Conservation (phyloP, 2,329 filamentous ascomycete species). For the Botrytis porri region DNA sequence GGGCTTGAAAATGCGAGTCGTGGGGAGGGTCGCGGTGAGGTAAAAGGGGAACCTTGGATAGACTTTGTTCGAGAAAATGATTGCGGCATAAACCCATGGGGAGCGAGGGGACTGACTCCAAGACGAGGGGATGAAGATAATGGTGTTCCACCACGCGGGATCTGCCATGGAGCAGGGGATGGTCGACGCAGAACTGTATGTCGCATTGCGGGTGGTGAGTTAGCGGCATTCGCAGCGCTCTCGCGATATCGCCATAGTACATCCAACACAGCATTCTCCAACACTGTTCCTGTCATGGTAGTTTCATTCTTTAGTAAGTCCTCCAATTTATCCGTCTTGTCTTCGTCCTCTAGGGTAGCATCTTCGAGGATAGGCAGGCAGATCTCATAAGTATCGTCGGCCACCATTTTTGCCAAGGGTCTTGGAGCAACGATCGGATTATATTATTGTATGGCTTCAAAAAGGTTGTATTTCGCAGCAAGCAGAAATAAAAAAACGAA, state of each 20-base stretch:
- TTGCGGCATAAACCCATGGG: constrained; percentile 77
- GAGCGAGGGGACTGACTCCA: constrained; percentile 77
- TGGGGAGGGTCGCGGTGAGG: constrained; percentile 88
- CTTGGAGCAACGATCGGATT: constrained; percentile 1
- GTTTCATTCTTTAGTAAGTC: constrained; percentile 79
- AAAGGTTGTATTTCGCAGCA: not conserved
- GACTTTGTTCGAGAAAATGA: constrained; percentile 75
- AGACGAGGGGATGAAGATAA: constrained; percentile 78
- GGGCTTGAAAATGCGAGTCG: constrained; percentile 87
- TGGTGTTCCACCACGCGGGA: constrained; percentile 66
- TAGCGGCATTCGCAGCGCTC: constrained; percentile 57
- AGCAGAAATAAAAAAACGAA: not conserved
- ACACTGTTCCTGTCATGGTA: constrained; percentile 66
- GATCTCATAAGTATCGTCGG: constrained; percentile 88
- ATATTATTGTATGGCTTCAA: constrained; percentile 14
- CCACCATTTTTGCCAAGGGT: constrained; percentile 62
- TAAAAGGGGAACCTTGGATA: constrained; percentile 82
- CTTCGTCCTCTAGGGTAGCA: constrained; percentile 80
- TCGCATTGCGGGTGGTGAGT: constrained; percentile 80
- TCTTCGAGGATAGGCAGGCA: constrained; percentile 88
- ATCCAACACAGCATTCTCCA: constrained; percentile 89
- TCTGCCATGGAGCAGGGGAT: constrained; percentile 91
- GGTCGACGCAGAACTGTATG: constrained; percentile 86
- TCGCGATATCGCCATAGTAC: constrained; percentile 83
- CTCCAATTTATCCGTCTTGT: constrained; percentile 89